Conservation (phyloP, 768 basidiomycete genomes). For the Peribolospora baueri region DNA sequence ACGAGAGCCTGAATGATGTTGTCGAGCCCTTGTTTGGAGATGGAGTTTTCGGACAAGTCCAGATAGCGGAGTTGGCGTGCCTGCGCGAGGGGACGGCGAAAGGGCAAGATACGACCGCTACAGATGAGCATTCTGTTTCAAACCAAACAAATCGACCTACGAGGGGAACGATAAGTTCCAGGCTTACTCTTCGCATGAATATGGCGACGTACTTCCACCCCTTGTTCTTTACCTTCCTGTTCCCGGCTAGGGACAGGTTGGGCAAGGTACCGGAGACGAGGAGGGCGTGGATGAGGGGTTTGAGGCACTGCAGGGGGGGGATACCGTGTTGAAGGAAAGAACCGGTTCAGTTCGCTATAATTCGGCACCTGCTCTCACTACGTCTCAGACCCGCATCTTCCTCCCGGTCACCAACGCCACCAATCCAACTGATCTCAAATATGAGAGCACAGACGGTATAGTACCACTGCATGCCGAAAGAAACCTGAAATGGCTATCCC, state of each 20-base stretch:
- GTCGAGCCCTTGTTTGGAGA: conserved; percentile 69
- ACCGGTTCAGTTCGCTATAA: too few species aligned
- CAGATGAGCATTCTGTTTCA: background rate
- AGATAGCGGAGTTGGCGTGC: conserved; percentile 57
- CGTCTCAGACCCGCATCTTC: background rate
- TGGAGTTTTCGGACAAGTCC: conserved; percentile 59
- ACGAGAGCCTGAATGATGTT: conserved; percentile 39
- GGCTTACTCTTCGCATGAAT: conserved; percentile 46
- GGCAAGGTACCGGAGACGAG: conserved; percentile 58
- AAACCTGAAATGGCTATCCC: background rate
- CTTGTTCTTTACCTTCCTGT: conserved; percentile 46
- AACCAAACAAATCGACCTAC: background rate
- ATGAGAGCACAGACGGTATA: background rate
- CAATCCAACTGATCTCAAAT: conserved; percentile 1
- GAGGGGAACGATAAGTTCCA: background rate
- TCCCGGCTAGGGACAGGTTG: conserved; percentile 65
- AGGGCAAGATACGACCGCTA: background rate
- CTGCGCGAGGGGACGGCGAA: conserved; percentile 20
- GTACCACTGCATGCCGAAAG: background rate
- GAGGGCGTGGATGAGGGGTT: conserved; percentile 70
- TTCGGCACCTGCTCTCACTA: too few species aligned
- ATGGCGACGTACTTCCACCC: conserved; percentile 61
- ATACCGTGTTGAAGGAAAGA: background rate
- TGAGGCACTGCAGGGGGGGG: conserved; percentile 33
- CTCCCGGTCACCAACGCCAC: background rate